phyloP scores from a whole-genome alignment of 176 grass and related monocot genomes.

The Carex myosuroides region DNA sequence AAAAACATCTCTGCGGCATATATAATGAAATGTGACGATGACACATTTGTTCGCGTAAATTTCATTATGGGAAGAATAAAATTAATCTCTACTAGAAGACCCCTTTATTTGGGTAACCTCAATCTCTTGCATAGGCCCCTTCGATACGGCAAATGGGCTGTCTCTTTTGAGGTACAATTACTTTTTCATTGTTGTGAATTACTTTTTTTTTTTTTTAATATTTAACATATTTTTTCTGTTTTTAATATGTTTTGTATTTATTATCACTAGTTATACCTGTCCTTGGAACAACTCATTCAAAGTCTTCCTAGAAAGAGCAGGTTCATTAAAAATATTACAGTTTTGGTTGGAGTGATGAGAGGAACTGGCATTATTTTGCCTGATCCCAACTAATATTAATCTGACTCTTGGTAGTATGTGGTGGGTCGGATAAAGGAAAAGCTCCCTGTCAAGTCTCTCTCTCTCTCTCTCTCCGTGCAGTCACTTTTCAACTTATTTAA shows the following conservation, averaged over 20 bases:
- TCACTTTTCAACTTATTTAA: not conserved
- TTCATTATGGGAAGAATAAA: conserved; percentile 65
- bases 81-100: conserved; percentile 33
- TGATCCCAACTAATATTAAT: not conserved
- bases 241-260: not conserved
- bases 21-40: conserved; percentile 92
- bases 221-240: not conserved
- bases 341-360: conserved; percentile 5
- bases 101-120: conserved; percentile 90
- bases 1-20: conserved; percentile 68
- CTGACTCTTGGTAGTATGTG: not conserved
- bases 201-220: not conserved
- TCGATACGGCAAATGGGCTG: conserved; percentile 88
- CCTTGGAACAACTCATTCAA: not conserved
- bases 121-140: conserved; percentile 95
- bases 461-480: not conserved
- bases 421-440: not conserved
- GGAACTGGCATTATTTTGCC: not conserved
- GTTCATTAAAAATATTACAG: conserved; percentile 2
- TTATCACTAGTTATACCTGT: not conserved
- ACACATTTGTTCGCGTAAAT: conserved; percentile 92
- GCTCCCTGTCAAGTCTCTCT: not conserved
- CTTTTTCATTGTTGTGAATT: not conserved
- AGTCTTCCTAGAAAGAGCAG: not conserved
- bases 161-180: conserved; percentile 62